Base-by-base conservation (phyloP, 192 early-diverging fungal genomes). In the Backusella macrospora region DNA sequence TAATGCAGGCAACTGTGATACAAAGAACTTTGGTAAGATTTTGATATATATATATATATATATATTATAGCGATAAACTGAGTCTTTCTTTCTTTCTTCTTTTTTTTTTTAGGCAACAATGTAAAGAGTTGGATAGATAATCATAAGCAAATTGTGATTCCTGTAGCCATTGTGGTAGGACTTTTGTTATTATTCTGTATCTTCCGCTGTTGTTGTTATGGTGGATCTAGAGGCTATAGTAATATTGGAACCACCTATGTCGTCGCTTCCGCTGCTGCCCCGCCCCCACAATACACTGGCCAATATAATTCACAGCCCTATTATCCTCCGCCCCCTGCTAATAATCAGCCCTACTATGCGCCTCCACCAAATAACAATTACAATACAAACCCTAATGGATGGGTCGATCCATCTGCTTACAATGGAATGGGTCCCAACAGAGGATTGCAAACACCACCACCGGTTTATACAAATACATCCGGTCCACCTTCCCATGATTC, bases 1-100 rank as follows among this genome's bases (percentile, higher is more conserved):
- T 77, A 83, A 83, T 49, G 78, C 80, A 7, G 92, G 92, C 0
- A 84, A 75, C 13, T 88, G 87, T 68, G 43, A 62, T 29, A 68
- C 45, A 4, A 73, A 74, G 29, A 78, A 78, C 40, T 55, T 81
- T 42, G 49, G 82, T 78, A 76, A 75, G 76, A 66, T 18, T 29
- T 23, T 29, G n/a, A 5, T 37, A 34, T 38, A 65, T 10, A 26
- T 23, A 38, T 9, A n/a, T n/a, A n/a, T n/a, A n/a, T n/a, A n/a
- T n/a, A n/a, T n/a, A n/a, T n/a, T n/a, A n/a, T n/a, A n/a, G n/a
- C n/a, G 15, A 68, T 44, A 3, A 68, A 68, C 39, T 42, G 40
- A 68, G n/a, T n/a, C n/a, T n/a, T n/a, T n/a, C n/a, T n/a, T n/a
- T n/a, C 43, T 15, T 45, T 16, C 3, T 43, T 21, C 8, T 8